Percentiles rank a stretch among this genome's conserved stretches.
Evolutionary conservation across 2,329 filamentous ascomycete genomes (phyloP).

Genomic region (Penicillium griseofulvum): DNA sequence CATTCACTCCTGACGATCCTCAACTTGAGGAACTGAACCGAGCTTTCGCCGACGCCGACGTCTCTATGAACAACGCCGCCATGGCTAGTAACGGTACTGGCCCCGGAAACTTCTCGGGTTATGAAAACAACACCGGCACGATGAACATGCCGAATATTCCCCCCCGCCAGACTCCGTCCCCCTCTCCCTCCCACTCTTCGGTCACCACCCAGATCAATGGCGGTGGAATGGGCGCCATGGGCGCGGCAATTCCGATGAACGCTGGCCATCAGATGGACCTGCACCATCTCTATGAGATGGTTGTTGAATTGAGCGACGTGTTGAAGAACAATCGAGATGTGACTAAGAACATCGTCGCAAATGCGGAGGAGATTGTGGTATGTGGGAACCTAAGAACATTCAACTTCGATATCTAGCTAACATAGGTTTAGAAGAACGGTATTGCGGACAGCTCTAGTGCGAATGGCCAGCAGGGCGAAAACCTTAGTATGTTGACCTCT

Average conservation of each 20-base stretch:
- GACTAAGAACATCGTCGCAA: conserved; percentile 49
- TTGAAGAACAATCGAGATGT: conserved; percentile 51
- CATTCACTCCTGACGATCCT: conserved; percentile 27
- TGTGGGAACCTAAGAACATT: conserved; percentile 10
- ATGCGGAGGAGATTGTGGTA: conserved; percentile 51
- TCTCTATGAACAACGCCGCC: conserved; percentile 36
- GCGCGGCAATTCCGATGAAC: conserved; percentile 42
- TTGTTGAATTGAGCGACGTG: conserved; percentile 50
- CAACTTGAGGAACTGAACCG: conserved; percentile 36
- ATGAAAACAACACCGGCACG: conserved; percentile 32
- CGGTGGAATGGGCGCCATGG: conserved; percentile 39
- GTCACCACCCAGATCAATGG: conserved; percentile 33
- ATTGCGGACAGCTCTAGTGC: conserved; percentile 41
- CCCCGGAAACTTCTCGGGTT: conserved; percentile 33
- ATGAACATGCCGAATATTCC: conserved; percentile 34
- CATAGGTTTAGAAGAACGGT: conserved; percentile 40
- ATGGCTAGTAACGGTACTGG: conserved; percentile 28
- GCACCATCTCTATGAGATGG: conserved; percentile 51
- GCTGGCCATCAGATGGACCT: conserved; percentile 54
- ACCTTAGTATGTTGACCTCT: conserved; percentile 34
- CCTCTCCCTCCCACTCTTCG: conserved; percentile 31
- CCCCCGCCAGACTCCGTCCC: conserved; percentile 33
- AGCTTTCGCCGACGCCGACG: conserved; percentile 34
- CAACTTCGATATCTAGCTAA: conserved; percentile 10
- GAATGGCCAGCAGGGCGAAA: conserved; percentile 44